Evolutionary conservation across 164 flowering plant species (phyloP), one percentile per base, ranked within the genome.

Genomic region (Magnolia sinica): DNA sequence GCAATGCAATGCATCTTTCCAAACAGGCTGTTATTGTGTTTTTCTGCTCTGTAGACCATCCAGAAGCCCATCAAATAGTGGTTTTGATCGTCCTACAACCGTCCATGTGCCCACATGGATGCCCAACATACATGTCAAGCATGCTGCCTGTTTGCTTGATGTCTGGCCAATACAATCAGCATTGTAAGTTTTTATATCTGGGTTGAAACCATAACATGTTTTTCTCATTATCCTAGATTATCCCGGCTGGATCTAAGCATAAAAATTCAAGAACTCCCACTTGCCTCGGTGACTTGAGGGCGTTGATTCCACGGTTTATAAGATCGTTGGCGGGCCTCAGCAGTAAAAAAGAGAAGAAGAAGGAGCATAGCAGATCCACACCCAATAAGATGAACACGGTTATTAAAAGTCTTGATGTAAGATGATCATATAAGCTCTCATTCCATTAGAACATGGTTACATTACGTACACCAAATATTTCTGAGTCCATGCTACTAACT

Each of bases 341-440:
- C 71, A 80, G 82, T 68, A 37, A 52, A 24, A 80, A 69, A 80
- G 59, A 52, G 29, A 80, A 79, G 59, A 82, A 72, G 76, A 85
- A 76, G 51, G 58, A 70, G 1, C 24, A 14, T 22, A 69, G 52
- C 61, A 76, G 79, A 79, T 79, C 83, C 10, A 64, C 80, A 68
- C 20, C 75, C 9, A 75, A 68, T 4, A 79, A 76, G 68, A 83
- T 82, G 59, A 79, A 73, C 63, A 73, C 80, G 45, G 24, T 73
- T 1, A 70, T 81, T 65, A 82, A 80, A 75, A 82, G 74, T 50
- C 50, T 83, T 2, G 68, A 84, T 84, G 91, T 86, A 58, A 77
- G 73, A 66, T 22, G 69, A 66, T 13, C 29, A 24, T 63, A 18
- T 66, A 14, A 11, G 5, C 29, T 66, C 31, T 24, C 16, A 14